Percentiles rank a stretch among this genome's conserved stretches.
Conservation (phyloP, 805 yeast species). For the Candida namnaoensis region DNA sequence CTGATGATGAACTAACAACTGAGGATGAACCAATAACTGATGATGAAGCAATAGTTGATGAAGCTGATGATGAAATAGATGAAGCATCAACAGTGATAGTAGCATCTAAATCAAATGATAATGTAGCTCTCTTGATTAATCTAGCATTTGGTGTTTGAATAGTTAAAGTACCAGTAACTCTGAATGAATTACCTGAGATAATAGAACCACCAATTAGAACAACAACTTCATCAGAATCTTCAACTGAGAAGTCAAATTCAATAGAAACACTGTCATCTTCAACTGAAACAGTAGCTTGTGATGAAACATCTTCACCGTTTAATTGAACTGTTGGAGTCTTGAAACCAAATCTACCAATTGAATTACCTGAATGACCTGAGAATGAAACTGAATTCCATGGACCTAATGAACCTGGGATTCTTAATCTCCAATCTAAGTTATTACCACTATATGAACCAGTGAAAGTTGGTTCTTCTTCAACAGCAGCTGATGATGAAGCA, state of each 20-base stretch:
- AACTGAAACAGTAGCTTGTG: too few species aligned
- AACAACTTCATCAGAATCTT: too few species aligned
- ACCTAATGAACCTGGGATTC: not conserved
- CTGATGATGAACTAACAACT: conserved; percentile 7
- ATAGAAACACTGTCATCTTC: too few species aligned
- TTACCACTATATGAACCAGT: conserved; percentile 8
- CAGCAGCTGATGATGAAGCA: conserved; percentile 3
- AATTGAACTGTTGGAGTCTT: conserved; percentile 12
- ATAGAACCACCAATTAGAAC: too few species aligned
- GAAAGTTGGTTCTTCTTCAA: too few species aligned
- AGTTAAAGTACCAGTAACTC: not conserved
- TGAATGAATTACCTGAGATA: not conserved
- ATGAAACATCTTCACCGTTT: not conserved
- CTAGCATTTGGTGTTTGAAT: conserved; percentile 1
- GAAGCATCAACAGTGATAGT: not conserved
- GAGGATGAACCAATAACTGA: conserved; percentile 11
- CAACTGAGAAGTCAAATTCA: too few species aligned
- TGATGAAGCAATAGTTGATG: conserved; percentile 1
- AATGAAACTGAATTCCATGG: conserved; percentile 2
- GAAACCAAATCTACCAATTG: too few species aligned
- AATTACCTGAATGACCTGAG: conserved; percentile 3
- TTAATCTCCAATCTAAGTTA: too few species aligned
- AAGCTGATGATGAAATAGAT: not conserved
- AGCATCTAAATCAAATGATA: not conserved
- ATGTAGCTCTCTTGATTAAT: not conserved